Conservation (phyloP, 2,329 filamentous ascomycete species). For the Furcasterigmium furcatum region DNA sequence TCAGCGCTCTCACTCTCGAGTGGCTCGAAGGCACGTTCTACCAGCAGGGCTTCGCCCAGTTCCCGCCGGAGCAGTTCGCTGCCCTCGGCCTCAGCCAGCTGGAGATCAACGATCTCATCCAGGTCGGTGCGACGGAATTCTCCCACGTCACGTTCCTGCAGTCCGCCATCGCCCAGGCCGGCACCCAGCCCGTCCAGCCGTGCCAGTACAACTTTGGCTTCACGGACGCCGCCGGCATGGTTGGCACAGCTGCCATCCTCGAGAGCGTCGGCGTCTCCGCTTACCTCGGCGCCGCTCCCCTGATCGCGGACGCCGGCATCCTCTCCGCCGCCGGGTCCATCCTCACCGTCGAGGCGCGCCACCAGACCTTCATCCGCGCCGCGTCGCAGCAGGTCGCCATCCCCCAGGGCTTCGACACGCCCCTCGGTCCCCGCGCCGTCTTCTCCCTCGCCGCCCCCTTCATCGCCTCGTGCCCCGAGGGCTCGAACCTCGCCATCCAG, state of each 20-base stretch:
- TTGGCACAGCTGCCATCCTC: slow-evolving; percentile 65
- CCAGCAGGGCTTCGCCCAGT: slow-evolving; percentile 65
- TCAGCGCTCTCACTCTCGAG: slow-evolving; percentile 68
- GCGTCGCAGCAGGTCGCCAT: slow-evolving; percentile 56
- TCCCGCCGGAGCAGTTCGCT: slow-evolving; percentile 61
- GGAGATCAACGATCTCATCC: slow-evolving; percentile 44
- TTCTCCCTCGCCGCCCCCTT: slow-evolving; percentile 73
- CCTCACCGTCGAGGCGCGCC: slow-evolving; percentile 69
- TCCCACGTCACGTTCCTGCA: slow-evolving; percentile 59
- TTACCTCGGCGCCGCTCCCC: slow-evolving; percentile 67
- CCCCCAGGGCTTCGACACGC: slow-evolving; percentile 67
- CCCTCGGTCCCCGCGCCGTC: slow-evolving; percentile 64
- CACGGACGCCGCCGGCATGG: slow-evolving; percentile 63
- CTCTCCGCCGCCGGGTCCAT: slow-evolving; percentile 67
- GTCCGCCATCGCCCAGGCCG: slow-evolving; percentile 57
- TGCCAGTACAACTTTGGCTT: slow-evolving; percentile 73
- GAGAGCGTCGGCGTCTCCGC: slow-evolving; percentile 74
- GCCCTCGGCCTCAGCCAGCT: slow-evolving; percentile 54
- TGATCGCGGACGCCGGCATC: slow-evolving; percentile 56
- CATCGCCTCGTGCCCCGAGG: slow-evolving; percentile 66
- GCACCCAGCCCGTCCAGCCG: slow-evolving; percentile 62
- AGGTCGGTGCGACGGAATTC: slow-evolving; percentile 15
- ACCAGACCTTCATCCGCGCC: slow-evolving; percentile 69
- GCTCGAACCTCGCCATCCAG: slow-evolving; percentile 60
- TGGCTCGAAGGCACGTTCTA: slow-evolving; percentile 74